Base-by-base conservation (phyloP, 331 rosid species). In the Rhamnella rubrinervis region DNA sequence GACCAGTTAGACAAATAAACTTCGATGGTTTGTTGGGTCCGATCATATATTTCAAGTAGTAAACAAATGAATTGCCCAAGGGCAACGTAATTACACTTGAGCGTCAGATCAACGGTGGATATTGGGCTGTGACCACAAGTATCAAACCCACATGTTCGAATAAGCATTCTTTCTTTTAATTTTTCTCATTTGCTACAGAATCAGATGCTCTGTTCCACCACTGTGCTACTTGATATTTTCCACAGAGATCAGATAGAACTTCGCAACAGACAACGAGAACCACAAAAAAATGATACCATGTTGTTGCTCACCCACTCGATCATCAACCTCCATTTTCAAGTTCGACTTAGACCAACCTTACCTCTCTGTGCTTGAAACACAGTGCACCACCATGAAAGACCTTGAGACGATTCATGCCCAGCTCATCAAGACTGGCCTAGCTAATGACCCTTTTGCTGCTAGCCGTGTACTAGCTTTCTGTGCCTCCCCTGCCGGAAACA, bases 331-430 rank as follows among this genome's bases (percentile, higher is more conserved):
- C 66, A 80, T 86, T 44, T 75, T 92, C 87, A 87, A 78, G 21
- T 88, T 84, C 87, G 81, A 88, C 83, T 82, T 85, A 57, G 78
- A 80, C 72, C 83, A 81, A 28, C 85, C 91, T 70, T 83, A 78
- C 85, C 88, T 85, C 37, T 76, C 82, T 75, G 72, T 93, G 87
- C 87, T 88, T 19, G 95, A 88, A 57, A 85, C 71, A 0, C 85
- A 77, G 46, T 88, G 95, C 74, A 20, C 81, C 80, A 81, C 85
- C 89, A 88, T 88, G 92, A 91, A 75, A 73, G 88, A 93, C 82
- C 85, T 93, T 60, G 75, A 73, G 41, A 71, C 77, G 76, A 51
- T 91, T 15, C 88, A 87, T 67, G 77, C 91, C 55, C 92, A 78
- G 59, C 72, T 85, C 59, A 84, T 88, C 82, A 91, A 91, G 87